Conservation (phyloP, 2,329 filamentous ascomycete genomes). For the Aspergillus pseudoglaucus region DNA sequence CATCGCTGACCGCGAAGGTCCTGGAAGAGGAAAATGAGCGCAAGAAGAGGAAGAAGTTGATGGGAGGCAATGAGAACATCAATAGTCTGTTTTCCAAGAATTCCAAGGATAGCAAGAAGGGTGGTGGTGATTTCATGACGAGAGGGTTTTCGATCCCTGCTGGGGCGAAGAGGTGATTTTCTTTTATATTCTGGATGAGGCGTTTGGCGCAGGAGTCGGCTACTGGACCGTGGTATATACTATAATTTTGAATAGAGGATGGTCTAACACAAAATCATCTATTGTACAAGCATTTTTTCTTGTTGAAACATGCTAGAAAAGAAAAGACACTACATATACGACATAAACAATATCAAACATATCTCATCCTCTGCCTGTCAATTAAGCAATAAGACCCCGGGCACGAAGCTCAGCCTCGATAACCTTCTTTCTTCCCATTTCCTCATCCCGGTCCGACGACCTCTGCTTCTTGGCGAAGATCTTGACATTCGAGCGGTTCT, state of each 20-base stretch:
- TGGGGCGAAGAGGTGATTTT: constrained; percentile 30
- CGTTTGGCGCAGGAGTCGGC: constrained; percentile 5
- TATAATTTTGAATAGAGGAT: neutral
- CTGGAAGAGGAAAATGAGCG: constrained; percentile 77
- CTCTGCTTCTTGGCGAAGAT: constrained; percentile 60
- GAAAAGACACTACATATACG: neutral
- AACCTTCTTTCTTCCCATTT: constrained; percentile 70
- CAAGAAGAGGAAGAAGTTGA: constrained; percentile 69
- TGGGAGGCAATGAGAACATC: constrained; percentile 54
- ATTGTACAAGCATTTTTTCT: constrained; percentile 15
- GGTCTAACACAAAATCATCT: constrained; percentile 4
- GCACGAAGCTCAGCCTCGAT: constrained; percentile 64
- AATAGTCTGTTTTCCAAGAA: constrained; percentile 49
- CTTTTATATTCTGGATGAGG: neutral
- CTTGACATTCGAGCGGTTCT: constrained; percentile 61
- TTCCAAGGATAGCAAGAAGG: constrained; percentile 36
- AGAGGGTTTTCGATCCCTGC: constrained; percentile 50
- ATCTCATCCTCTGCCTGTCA: neutral
- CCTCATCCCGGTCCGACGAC: constrained; percentile 64
- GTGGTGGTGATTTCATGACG: constrained; percentile 53
- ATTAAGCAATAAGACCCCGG: constrained; percentile 52
- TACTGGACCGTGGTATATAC: constrained; percentile 5
- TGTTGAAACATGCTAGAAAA: constrained; percentile 3
- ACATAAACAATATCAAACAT: neutral
- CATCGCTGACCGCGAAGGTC: constrained; percentile 77